Evolutionary conservation across 371 early-diverging fungal species (phyloP).

Genomic region (Nematocida displodere): DNA sequence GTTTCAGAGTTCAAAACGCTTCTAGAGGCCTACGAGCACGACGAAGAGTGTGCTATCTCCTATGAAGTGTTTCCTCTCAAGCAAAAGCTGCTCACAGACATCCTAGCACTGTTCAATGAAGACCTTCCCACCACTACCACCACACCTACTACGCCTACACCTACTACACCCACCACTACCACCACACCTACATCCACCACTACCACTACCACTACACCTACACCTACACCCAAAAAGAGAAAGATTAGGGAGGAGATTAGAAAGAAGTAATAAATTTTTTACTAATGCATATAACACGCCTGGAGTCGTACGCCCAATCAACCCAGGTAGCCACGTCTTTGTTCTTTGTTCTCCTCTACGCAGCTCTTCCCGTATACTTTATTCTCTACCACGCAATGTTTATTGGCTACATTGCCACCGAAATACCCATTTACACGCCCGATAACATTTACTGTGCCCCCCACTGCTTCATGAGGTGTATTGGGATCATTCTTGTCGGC

Average conservation of each 20-base stretch:
- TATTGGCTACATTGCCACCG: conserved; percentile 12
- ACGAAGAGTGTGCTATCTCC: conserved; percentile 25
- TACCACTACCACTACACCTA: too few species aligned
- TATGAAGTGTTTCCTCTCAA: conserved; percentile 47
- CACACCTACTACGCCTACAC: too few species aligned
- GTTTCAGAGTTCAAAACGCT: conserved; percentile 27
- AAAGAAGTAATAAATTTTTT: conserved; percentile 24
- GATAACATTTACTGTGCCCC: conserved; percentile 34
- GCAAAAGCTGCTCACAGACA: conserved; percentile 2
- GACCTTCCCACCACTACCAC: neutral
- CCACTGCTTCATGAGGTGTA: conserved; percentile 10
- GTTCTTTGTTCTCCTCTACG: conserved; percentile 29
- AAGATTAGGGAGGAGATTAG: conserved; percentile 3
- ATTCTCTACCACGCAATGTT: conserved; percentile 4
- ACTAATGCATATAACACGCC: conserved; percentile 13
- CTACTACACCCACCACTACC: too few species aligned
- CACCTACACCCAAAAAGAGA: neutral
- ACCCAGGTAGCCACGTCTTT: conserved; percentile 27
- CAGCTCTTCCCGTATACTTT: conserved; percentile 12
- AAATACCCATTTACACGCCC: conserved; percentile 10
- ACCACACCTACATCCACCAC: too few species aligned
- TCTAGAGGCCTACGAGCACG: conserved; percentile 18
- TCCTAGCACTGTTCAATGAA: conserved; percentile 22
- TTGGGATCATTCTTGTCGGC: neutral
- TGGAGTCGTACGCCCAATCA: conserved; percentile 18